A percentile compares a stretch with the other conserved stretches of the same genome.
phyloP scores from a whole-genome alignment of 2,329 filamentous ascomycete species.

The Tolypocladium tundrense region DNA sequence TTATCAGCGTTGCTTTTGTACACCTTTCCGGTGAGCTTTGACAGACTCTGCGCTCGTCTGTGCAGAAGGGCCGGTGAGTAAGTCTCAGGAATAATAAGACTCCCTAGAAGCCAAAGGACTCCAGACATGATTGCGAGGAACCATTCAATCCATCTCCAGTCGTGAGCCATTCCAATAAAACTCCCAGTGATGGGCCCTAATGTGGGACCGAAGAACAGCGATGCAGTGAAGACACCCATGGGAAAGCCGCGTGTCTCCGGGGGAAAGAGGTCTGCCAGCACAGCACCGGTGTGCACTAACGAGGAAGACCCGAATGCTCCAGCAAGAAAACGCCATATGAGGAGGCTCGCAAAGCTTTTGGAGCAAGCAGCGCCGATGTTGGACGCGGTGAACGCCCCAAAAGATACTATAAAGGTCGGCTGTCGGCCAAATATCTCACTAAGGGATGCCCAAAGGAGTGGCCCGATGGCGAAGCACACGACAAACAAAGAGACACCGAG shows the following conservation, averaged over 20 bases:
- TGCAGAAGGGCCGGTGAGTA: not conserved
- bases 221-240: too few species aligned
- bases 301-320: too few species aligned
- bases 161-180: not conserved
- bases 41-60: not conserved
- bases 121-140: not conserved
- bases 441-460: conserved; percentile 48
- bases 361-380: too few species aligned
- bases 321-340: too few species aligned
- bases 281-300: too few species aligned
- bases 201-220: too few species aligned
- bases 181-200: not conserved
- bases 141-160: not conserved
- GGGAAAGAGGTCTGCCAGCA: too few species aligned
- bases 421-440: conserved; percentile 31
- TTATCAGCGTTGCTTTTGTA: not conserved
- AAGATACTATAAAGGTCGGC: too few species aligned
- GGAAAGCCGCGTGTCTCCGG: too few species aligned
- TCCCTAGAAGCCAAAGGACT: not conserved
- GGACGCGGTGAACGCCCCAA: too few species aligned
- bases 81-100: not conserved
- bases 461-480: conserved; percentile 41
- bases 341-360: too few species aligned
- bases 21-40: not conserved
- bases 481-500: conserved; percentile 45